A percentile compares a stretch with the other conserved stretches of the same genome.
Evolutionary conservation across 202 grass and related monocot species (phyloP).

Genomic region (Digitaria exilis): DNA sequence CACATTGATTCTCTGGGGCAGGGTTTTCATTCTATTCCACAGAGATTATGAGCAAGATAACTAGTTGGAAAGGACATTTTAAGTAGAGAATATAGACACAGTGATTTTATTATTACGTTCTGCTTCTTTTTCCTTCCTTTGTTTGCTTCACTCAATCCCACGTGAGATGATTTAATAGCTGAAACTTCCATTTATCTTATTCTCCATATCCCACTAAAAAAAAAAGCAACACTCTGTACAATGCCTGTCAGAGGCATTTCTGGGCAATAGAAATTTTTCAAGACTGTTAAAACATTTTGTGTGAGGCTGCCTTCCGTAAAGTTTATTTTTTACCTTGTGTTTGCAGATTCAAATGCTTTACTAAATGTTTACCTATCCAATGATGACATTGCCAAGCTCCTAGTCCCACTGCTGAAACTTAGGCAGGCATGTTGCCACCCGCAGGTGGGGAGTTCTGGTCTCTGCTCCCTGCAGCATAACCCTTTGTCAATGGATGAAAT

Average conservation of each 20-base stretch:
- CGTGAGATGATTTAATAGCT: slow-evolving; percentile 18
- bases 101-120: background rate
- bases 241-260: slow-evolving; percentile 3
- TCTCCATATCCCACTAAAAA: slow-evolving; percentile 20
- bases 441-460: slow-evolving; percentile 93
- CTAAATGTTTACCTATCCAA: slow-evolving; percentile 67
- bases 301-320: slow-evolving; percentile 11
- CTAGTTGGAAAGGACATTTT: slow-evolving; percentile 15
- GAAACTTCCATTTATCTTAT: slow-evolving; percentile 15
- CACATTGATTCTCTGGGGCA: slow-evolving; percentile 17
- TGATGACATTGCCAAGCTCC: slow-evolving; percentile 76
- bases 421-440: slow-evolving; percentile 97
- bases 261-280: background rate
- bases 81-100: background rate
- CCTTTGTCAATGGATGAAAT: slow-evolving; percentile 98
- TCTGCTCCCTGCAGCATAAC: slow-evolving; percentile 86
- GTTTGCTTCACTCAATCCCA: background rate
- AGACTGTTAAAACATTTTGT: background rate
- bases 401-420: slow-evolving; percentile 90
- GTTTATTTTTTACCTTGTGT: slow-evolving; percentile 19
- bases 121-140: background rate
- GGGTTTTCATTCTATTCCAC: slow-evolving; percentile 30
- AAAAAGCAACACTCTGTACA: slow-evolving; percentile 30
- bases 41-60: slow-evolving; percentile 16
- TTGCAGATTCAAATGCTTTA: slow-evolving; percentile 50